Conservation (phyloP, 371 early-diverging fungal genomes). For the Smittium mucronatum region DNA sequence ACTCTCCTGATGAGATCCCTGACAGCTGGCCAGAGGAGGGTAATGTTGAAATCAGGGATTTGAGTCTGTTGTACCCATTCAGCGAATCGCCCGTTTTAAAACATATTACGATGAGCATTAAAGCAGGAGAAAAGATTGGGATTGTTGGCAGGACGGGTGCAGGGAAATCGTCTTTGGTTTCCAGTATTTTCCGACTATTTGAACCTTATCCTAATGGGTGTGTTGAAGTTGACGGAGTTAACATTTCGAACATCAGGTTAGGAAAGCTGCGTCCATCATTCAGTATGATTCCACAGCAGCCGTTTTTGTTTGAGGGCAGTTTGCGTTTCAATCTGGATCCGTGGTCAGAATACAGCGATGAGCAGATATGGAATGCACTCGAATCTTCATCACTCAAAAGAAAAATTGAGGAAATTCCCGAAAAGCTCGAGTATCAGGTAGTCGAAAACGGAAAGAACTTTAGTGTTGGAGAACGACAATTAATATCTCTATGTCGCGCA, state of each 20-base stretch:
- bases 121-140: slow-evolving; percentile 56
- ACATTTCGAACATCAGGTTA: slow-evolving; percentile 57
- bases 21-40: slow-evolving; percentile 20
- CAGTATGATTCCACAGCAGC: slow-evolving; percentile 72
- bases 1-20: background rate
- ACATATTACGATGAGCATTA: slow-evolving; percentile 19
- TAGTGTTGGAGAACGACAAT: slow-evolving; percentile 46
- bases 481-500: slow-evolving; percentile 31
- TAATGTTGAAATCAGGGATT: slow-evolving; percentile 16
- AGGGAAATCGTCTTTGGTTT: slow-evolving; percentile 63
- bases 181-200: slow-evolving; percentile 66
- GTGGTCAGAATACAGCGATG: slow-evolving; percentile 43
- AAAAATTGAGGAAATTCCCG: background rate
- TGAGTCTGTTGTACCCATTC: slow-evolving; percentile 32
- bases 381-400: background rate
- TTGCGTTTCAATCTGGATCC: slow-evolving; percentile 58
- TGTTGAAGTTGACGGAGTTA: slow-evolving; percentile 62
- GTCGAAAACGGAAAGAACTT: slow-evolving; percentile 37
- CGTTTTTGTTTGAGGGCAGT: slow-evolving; percentile 50
- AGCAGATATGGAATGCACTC: slow-evolving; percentile 59
- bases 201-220: slow-evolving; percentile 46
- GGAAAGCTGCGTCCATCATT: slow-evolving; percentile 53
- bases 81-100: slow-evolving; percentile 44
- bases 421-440: background rate
- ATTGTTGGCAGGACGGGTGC: slow-evolving; percentile 66